These are phyloP conservation scores for Chernovozyma aurita DNA, from an alignment of 1,139 yeast species.

Conservation along the genomic window DNA sequence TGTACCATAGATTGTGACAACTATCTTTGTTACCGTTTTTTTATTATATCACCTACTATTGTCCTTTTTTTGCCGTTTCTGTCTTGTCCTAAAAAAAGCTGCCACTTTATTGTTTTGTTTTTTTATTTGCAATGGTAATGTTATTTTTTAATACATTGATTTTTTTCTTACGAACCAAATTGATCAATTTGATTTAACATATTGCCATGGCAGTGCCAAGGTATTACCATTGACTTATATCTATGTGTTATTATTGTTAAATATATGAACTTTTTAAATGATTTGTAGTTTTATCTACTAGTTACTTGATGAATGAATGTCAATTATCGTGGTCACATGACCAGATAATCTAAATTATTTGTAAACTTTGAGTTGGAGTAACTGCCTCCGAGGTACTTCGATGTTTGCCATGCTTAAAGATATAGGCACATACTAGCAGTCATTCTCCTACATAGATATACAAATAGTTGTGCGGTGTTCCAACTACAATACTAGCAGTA, in stretches of 20 bases:
- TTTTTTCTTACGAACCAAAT: background rate
- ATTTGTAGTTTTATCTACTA: too few relatives aligned
- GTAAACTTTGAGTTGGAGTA: too few relatives aligned
- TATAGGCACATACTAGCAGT: too few relatives aligned
- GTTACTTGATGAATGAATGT: too few relatives aligned
- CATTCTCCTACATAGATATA: too few relatives aligned
- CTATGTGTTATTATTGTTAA: conserved; percentile 5
- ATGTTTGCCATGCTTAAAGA: too few relatives aligned
- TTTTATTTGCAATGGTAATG: background rate
- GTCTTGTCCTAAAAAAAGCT: background rate
- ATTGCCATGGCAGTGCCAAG: conserved; percentile 5
- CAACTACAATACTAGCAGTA: too few relatives aligned
- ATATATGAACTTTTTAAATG: conserved; percentile 4
- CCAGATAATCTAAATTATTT: too few relatives aligned
- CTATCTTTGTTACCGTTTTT: conserved; percentile 2
- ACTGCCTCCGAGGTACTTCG: too few relatives aligned
- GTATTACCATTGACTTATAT: conserved; percentile 1
- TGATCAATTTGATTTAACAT: background rate
- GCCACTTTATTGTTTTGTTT: background rate
- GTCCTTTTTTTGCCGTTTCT: conserved; percentile 1
- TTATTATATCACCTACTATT: background rate
- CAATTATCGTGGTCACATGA: background rate
- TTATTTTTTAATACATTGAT: background rate
- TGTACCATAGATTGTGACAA: conserved; percentile 12
- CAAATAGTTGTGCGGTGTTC: too few relatives aligned